These are phyloP conservation scores for Mycena vulgaris DNA, from an alignment of 768 basidiomycete genomes.

Conservation along the genomic window DNA sequence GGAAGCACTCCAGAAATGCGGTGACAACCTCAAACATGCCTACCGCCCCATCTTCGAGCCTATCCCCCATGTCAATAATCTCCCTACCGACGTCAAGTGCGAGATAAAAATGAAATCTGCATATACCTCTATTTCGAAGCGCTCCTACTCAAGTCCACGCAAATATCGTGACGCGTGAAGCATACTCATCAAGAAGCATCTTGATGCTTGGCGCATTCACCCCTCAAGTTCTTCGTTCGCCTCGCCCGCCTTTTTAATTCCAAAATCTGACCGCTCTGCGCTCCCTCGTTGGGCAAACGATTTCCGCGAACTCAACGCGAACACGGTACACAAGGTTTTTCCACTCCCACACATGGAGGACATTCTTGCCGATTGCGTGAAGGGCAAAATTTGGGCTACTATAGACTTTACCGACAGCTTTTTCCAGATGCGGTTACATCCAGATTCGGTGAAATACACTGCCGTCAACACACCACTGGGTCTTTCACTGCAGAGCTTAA, in stretches of 20 bases:
- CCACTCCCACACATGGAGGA: too few relatives aligned
- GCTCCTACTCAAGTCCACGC: slow-evolving; percentile 45
- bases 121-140: slow-evolving; percentile 28
- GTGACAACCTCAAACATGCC: slow-evolving; percentile 10
- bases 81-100: slow-evolving; percentile 42
- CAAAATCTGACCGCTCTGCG: slow-evolving; percentile 44
- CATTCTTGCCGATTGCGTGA: slow-evolving; percentile 54
- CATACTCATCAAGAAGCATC: slow-evolving; percentile 46
- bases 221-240: slow-evolving; percentile 44
- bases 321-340: slow-evolving; percentile 41
- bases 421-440: slow-evolving; percentile 49
- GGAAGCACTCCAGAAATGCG: not conserved
- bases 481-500: too few relatives aligned
- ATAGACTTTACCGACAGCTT: slow-evolving; percentile 61
- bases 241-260: slow-evolving; percentile 51
- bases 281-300: slow-evolving; percentile 49
- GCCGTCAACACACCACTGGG: slow-evolving; percentile 41
- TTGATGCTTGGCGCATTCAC: slow-evolving; percentile 45
- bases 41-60: slow-evolving; percentile 40
- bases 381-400: slow-evolving; percentile 53
- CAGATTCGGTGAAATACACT: slow-evolving; percentile 49
- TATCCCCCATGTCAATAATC: slow-evolving; percentile 38
- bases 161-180: slow-evolving; percentile 51
- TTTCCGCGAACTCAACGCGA: slow-evolving; percentile 43
- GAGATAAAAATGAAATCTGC: slow-evolving; percentile 42